Percentiles rank a stretch among this genome's conserved stretches.
phyloP scores from a whole-genome alignment of 345 rosid genomes.

The Arabidopsis arenosa region DNA sequence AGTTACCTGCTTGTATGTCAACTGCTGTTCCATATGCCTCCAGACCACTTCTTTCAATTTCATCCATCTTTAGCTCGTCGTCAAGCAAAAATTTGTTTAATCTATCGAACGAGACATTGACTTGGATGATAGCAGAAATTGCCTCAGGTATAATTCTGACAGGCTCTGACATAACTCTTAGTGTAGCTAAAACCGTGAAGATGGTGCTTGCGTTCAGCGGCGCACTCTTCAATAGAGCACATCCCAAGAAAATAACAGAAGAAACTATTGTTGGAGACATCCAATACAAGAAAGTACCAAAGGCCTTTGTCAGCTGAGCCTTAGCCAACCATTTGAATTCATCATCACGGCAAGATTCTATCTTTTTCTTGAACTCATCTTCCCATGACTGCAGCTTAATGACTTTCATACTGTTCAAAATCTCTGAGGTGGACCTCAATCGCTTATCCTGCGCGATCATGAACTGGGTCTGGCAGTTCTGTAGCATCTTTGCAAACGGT shows the following conservation, averaged over 20 bases:
- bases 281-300: conserved; percentile 64
- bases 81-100: conserved; percentile 65
- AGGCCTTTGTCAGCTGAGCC: conserved; percentile 58
- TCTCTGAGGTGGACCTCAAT: conserved; percentile 67
- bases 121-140: conserved; percentile 74
- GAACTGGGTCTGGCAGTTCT: conserved; percentile 66
- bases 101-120: conserved; percentile 64
- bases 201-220: conserved; percentile 77
- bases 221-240: conserved; percentile 58
- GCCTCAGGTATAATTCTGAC: conserved; percentile 76
- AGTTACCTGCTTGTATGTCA: conserved; percentile 57
- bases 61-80: conserved; percentile 58
- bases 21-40: conserved; percentile 46
- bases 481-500: conserved; percentile 64
- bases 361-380: conserved; percentile 66
- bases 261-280: conserved; percentile 73
- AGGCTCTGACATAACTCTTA: conserved; percentile 70
- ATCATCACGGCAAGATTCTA: conserved; percentile 55
- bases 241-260: conserved; percentile 66
- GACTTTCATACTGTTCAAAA: conserved; percentile 74
- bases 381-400: conserved; percentile 88
- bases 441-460: conserved; percentile 79
- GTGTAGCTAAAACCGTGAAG: conserved; percentile 73
- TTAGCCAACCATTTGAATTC: conserved; percentile 74
- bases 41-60: conserved; percentile 36